Conservation (phyloP, 2,329 filamentous ascomycete species). For the Nemania sp. region DNA sequence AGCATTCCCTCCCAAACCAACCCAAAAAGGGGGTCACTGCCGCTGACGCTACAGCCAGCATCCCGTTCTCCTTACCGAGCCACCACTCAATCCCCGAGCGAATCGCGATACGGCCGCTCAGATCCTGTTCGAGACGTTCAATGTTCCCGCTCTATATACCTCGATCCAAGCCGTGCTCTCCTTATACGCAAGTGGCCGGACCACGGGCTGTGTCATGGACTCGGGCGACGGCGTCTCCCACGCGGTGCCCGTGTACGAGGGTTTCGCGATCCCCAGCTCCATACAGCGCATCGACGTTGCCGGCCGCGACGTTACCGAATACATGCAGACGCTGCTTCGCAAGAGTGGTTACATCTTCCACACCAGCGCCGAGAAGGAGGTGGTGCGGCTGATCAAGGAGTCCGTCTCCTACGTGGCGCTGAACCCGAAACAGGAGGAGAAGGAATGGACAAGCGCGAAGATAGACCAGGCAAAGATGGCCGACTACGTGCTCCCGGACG, state of each 20-base stretch:
- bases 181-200: constrained; percentile 92
- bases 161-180: constrained; percentile 97
- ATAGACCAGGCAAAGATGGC: constrained; percentile 76
- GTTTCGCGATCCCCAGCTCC: constrained; percentile 93
- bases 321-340: constrained; percentile 86
- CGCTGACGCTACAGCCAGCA: constrained; percentile 59
- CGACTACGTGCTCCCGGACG: constrained; percentile 90
- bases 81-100: constrained; percentile 89
- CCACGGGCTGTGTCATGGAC: constrained; percentile 94
- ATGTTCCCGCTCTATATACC: constrained; percentile 93
- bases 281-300: constrained; percentile 96
- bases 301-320: constrained; percentile 92
- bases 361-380: constrained; percentile 98
- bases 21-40: not conserved
- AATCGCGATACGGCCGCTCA: constrained; percentile 97
- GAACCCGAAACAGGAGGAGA: constrained; percentile 92
- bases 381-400: constrained; percentile 97
- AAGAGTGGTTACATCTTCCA: constrained; percentile 96
- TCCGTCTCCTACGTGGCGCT: constrained; percentile 87
- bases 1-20: not conserved
- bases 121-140: constrained; percentile 98
- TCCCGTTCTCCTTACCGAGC: constrained; percentile 93
- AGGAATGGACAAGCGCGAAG: constrained; percentile 87
- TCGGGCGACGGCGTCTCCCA: constrained; percentile 96
- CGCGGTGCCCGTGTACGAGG: constrained; percentile 95